A percentile compares a stretch with the other conserved stretches of the same genome.
Conservation (phyloP, 2,329 filamentous ascomycete genomes). For the Amylocarpus encephaloides region DNA sequence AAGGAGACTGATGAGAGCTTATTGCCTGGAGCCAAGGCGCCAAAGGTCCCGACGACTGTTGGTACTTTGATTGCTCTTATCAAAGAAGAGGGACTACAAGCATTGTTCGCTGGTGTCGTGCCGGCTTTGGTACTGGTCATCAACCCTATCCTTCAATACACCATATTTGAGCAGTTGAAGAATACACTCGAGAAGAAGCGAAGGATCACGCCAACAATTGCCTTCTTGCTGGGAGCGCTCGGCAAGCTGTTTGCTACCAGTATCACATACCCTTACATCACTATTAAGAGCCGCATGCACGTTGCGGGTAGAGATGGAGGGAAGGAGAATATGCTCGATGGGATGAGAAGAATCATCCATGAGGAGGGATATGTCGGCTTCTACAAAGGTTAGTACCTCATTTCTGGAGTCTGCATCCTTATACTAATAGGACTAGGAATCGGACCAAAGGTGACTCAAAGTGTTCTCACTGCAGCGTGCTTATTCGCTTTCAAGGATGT, state of each 20-base stretch:
- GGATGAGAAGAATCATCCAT: constrained; percentile 69
- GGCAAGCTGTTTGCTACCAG: constrained; percentile 91
- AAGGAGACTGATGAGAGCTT: constrained; percentile 39
- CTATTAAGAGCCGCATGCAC: constrained; percentile 96
- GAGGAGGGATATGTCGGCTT: constrained; percentile 90
- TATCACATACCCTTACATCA: constrained; percentile 98
- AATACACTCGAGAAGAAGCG: constrained; percentile 70
- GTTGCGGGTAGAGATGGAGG: constrained; percentile 72
- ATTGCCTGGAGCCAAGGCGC: constrained; percentile 35
- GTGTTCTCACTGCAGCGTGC: constrained; percentile 91
- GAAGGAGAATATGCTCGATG: constrained; percentile 73
- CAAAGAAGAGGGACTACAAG: constrained; percentile 73
- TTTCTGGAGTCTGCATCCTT: neutral
- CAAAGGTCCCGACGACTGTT: constrained; percentile 65
- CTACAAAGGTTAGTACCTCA: constrained; percentile 68
- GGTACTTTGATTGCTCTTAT: constrained; percentile 76
- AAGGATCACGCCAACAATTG: constrained; percentile 75
- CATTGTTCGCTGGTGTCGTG: constrained; percentile 86
- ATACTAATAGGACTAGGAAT: constrained; percentile 56
- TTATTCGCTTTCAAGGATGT: constrained; percentile 98
- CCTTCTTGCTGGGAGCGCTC: constrained; percentile 84
- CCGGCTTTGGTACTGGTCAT: constrained; percentile 91
- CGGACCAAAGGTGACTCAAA: constrained; percentile 92
- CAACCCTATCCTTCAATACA: constrained; percentile 98
- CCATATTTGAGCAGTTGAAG: constrained; percentile 97